Evolutionary conservation across 78 protist species (phyloP), one percentile per base, ranked within the genome.

Genomic region (Ministeria vibrans): DNA sequence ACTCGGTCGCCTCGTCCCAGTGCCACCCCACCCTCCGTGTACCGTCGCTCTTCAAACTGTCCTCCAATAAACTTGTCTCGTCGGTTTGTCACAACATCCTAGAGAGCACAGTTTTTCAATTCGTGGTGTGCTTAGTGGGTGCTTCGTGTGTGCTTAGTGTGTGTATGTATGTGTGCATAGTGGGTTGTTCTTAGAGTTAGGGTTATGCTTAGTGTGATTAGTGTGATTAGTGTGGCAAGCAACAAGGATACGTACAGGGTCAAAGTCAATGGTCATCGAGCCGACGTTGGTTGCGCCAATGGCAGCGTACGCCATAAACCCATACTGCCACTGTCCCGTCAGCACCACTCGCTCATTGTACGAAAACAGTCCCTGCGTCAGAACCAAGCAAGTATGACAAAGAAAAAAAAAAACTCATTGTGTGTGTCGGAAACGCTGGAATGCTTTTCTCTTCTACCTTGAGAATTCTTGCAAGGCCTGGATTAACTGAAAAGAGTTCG

Each of bases 271-370:
- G 38, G 62, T 59, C 6, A 92, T 92, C 5, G 90, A 86, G 20
- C 95, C 95, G 18, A 92, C 95, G 75, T 92, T 92, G 81, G 72
- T 77, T 2, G 95, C 95, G 25, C 95, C 95, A 23, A 92, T 61
- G 2, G 77, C 77, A 1, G 62, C 69, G 77, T 69, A 39, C 42
- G 86, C 78, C 51, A 84, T 42, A 38, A 69, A 83, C 22, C 95
- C 95, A 43, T 83, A 83, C 11, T 59, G 30, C 90, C 92, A 88
- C 22, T 63, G 53, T 39, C 95, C 95, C 36, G 13, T 34, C 36
- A 92, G 39, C 2, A 83, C 91, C 9, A 88, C 82, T 46, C 95
- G 83, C 77, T 92, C 95, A 78, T 92, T 92, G 75, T 86, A 66
- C 36, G 86, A 85, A n/a, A 88, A 88, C 41, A 92, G 78, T 41